Evolutionary conservation across 805 yeast genomes (phyloP).

Genomic region (Kurtzmaniella cleridarum): DNA sequence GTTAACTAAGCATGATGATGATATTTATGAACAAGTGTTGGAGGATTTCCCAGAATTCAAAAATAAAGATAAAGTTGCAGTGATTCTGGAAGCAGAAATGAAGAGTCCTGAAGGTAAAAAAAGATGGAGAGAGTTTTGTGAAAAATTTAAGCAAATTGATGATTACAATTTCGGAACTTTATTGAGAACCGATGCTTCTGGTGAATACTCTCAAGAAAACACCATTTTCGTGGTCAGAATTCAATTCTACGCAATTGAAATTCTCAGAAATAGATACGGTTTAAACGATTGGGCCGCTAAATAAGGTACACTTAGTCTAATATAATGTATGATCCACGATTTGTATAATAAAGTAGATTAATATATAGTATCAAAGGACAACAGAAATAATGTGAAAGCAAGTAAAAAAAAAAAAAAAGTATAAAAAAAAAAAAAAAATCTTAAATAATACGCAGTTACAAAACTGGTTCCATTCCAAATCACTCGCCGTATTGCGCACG

Average conservation of each 20-base stretch:
- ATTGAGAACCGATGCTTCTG: constrained; percentile 64
- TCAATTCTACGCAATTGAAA: constrained; percentile 93
- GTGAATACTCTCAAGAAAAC: constrained; percentile 75
- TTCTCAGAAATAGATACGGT: constrained; percentile 86
- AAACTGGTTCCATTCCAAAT: not conserved
- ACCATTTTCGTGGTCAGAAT: constrained; percentile 89
- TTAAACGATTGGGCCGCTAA: constrained; percentile 79
- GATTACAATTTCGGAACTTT: constrained; percentile 96
- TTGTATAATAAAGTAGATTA: too few species aligned
- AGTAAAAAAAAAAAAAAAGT: too few species aligned
- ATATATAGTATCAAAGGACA: too few species aligned
- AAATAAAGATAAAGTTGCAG: constrained; percentile 50
- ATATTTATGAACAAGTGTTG: constrained; percentile 53
- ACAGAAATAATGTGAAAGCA: too few species aligned
- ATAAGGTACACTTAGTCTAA: constrained; percentile 9
- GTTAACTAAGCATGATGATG: constrained; percentile 68
- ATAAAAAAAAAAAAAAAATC: constrained; percentile 10
- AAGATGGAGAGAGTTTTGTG: constrained; percentile 87
- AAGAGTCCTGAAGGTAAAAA: constrained; percentile 75
- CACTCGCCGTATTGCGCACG: not conserved
- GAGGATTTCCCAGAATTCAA: constrained; percentile 86
- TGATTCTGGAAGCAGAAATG: constrained; percentile 72
- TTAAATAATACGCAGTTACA: too few species aligned
- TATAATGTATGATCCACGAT: too few species aligned
- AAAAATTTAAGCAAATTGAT: constrained; percentile 76